Percentiles rank a stretch among this genome's conserved stretches.
phyloP scores from a whole-genome alignment of 2,329 filamentous ascomycete genomes.

The Lizonia empirigonia region DNA sequence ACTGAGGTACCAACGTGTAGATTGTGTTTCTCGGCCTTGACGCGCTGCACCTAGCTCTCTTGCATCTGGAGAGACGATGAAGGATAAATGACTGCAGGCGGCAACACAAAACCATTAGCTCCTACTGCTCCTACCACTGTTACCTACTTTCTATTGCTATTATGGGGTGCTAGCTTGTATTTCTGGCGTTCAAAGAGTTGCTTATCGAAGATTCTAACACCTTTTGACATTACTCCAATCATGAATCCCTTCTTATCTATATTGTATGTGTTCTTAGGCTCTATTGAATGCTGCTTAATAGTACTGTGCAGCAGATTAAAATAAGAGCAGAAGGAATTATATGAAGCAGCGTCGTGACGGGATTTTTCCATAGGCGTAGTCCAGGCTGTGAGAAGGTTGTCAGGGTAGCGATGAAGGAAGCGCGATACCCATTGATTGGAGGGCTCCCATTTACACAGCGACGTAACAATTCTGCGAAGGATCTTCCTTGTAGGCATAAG shows the following conservation, averaged over 20 bases:
- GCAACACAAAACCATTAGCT: too few relatives aligned
- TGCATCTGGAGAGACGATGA: too few relatives aligned
- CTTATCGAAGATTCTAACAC: background rate
- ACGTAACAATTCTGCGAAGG: background rate
- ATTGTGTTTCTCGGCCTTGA: background rate
- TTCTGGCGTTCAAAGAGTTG: too few relatives aligned
- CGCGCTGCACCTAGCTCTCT: too few relatives aligned
- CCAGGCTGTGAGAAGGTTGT: background rate
- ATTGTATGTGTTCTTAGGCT: background rate
- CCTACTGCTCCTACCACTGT: background rate
- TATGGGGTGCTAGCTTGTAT: too few relatives aligned
- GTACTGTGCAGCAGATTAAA: background rate
- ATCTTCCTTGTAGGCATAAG: conserved; percentile 1
- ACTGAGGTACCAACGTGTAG: background rate
- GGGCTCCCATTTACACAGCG: background rate
- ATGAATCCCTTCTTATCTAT: background rate
- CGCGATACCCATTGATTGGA: background rate
- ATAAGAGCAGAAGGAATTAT: background rate
- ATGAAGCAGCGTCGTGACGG: background rate
- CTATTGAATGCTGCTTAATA: background rate
- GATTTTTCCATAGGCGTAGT: background rate
- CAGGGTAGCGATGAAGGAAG: background rate
- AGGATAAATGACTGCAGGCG: too few relatives aligned
- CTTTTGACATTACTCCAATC: background rate
- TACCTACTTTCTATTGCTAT: background rate